Conservation (phyloP, 306 rosid species). For the Hippophae tibetana region DNA sequence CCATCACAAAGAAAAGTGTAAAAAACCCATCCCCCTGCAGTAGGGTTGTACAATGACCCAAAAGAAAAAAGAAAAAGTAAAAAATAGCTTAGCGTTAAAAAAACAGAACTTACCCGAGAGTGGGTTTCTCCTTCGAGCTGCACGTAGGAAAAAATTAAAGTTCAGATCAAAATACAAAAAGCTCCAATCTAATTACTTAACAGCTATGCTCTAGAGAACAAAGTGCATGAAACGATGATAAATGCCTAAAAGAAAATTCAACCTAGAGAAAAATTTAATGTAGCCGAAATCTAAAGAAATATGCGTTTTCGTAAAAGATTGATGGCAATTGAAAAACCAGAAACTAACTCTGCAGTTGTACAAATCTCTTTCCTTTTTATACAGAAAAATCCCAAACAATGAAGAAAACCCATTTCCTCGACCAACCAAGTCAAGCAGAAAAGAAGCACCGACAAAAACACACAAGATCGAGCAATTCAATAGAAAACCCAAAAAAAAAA, state of each 20-base stretch:
- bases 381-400: slow-evolving; percentile 3
- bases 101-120: slow-evolving; percentile 69
- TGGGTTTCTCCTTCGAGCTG: slow-evolving; percentile 99
- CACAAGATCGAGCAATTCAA: slow-evolving; percentile 1
- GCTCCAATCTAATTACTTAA: neutral
- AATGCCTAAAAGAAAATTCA: neutral
- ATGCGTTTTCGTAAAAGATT: neutral
- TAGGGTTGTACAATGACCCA: neutral
- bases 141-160: slow-evolving; percentile 16
- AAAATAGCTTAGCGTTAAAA: neutral
- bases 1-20: no score
- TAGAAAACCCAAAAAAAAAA: neutral
- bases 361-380: neutral
- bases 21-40: no score
- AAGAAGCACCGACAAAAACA: neutral
- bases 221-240: no score
- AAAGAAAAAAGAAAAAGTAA: neutral
- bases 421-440: neutral
- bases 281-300: neutral
- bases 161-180: slow-evolving; percentile 9
- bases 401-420: neutral
- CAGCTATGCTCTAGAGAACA: neutral
- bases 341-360: neutral
- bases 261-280: neutral
- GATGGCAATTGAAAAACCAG: slow-evolving; percentile 2